A percentile compares a stretch with the other conserved stretches of the same genome.
These are phyloP conservation scores for Backusella morwellensis DNA, from an alignment of 192 early-diverging fungal species.

Conservation along the genomic window DNA sequence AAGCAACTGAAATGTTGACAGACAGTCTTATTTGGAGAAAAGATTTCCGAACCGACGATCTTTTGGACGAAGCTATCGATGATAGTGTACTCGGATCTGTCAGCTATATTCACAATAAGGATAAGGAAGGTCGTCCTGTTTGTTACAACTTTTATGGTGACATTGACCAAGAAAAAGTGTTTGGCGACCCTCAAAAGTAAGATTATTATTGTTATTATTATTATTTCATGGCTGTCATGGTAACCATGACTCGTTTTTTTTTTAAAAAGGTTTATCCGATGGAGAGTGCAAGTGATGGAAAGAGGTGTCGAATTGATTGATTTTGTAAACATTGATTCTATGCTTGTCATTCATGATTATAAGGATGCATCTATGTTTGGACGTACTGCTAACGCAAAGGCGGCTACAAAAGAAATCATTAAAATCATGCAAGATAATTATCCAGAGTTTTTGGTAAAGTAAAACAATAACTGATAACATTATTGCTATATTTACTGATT, in stretches of 20 bases:
- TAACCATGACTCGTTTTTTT: background rate
- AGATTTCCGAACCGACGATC: slow-evolving; percentile 42
- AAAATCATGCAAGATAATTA: slow-evolving; percentile 63
- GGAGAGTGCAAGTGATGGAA: slow-evolving; percentile 64
- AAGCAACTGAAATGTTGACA: slow-evolving; percentile 49
- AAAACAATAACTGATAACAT: background rate
- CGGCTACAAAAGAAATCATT: slow-evolving; percentile 52
- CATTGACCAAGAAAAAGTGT: slow-evolving; percentile 50
- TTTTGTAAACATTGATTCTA: slow-evolving; percentile 54
- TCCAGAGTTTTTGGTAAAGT: slow-evolving; percentile 55
- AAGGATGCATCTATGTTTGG: slow-evolving; percentile 46
- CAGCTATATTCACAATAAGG: slow-evolving; percentile 49
- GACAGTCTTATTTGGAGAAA: slow-evolving; percentile 54
- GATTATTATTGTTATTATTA: background rate
- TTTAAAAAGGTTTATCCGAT: slow-evolving; percentile 50
- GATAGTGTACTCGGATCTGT: slow-evolving; percentile 41
- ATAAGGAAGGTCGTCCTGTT: slow-evolving; percentile 51
- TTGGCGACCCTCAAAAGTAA: slow-evolving; percentile 46
- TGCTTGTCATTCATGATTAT: slow-evolving; percentile 65
- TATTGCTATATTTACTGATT: background rate
- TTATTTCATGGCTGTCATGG: background rate
- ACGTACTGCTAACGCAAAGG: slow-evolving; percentile 47
- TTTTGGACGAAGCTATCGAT: slow-evolving; percentile 51
- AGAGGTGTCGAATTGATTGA: slow-evolving; percentile 52
- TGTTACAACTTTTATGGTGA: slow-evolving; percentile 59